Conservation (phyloP, 441 rosid genomes). For the Gossypium lobatum region DNA sequence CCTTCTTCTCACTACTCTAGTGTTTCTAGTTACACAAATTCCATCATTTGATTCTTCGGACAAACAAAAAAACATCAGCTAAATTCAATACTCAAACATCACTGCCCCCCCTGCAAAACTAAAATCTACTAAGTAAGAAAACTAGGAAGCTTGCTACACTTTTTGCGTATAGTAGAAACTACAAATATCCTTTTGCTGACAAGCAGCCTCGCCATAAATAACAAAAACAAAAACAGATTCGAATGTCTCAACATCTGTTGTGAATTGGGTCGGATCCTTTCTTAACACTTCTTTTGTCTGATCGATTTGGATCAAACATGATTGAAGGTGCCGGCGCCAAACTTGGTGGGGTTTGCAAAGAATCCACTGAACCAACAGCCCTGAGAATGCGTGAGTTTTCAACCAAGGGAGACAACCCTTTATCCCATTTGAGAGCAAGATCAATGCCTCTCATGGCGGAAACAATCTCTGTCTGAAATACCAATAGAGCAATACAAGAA, state of each 20-base stretch:
- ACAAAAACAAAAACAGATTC: slow-evolving; percentile 2
- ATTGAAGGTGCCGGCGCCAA: slow-evolving; percentile 53
- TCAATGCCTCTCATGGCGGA: slow-evolving; percentile 17
- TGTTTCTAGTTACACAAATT: too few species aligned
- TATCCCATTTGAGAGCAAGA: slow-evolving; percentile 32
- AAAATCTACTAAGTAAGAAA: too few species aligned
- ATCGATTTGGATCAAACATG: slow-evolving; percentile 55
- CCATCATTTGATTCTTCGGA: too few species aligned
- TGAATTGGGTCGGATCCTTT: slow-evolving; percentile 90
- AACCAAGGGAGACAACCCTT: slow-evolving; percentile 22
- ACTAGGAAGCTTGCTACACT: too few species aligned
- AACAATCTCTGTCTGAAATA: slow-evolving; percentile 36
- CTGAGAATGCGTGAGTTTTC: slow-evolving; percentile 34
- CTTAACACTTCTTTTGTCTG: slow-evolving; percentile 57
- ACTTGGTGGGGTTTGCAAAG: slow-evolving; percentile 23
- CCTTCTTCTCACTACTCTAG: too few species aligned
- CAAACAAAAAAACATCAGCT: too few species aligned
- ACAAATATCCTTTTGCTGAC: too few species aligned
- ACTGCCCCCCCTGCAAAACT: too few species aligned
- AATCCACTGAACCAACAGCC: slow-evolving; percentile 21
- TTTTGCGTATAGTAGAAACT: too few species aligned
- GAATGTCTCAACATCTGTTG: slow-evolving; percentile 51
- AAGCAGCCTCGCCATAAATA: too few species aligned
- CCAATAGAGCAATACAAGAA: slow-evolving; percentile 32
- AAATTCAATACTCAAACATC: too few species aligned